Conservation (phyloP, 768 basidiomycete species). For the Suillus subaureus region DNA sequence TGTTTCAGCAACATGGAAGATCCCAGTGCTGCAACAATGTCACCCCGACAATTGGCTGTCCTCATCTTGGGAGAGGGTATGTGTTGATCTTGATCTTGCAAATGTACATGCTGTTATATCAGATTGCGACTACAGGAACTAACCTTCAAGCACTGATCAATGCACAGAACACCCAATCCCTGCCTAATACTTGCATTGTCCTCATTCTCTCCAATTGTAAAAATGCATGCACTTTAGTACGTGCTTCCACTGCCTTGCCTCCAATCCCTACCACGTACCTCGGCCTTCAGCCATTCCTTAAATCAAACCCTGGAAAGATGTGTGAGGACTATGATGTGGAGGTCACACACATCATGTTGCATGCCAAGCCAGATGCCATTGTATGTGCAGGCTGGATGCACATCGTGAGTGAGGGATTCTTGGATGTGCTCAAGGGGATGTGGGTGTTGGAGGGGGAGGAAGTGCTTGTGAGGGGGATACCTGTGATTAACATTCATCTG, state of each 20-base stretch:
- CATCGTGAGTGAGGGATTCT: constrained; percentile 80
- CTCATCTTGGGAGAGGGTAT: constrained; percentile 70
- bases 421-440: constrained; percentile 62
- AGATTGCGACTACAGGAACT: constrained; percentile 56
- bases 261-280: constrained; percentile 84
- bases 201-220: constrained; percentile 93
- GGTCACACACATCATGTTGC: constrained; percentile 67
- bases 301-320: constrained; percentile 68
- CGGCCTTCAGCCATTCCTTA: constrained; percentile 83
- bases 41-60: constrained; percentile 46
- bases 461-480: constrained; percentile 45
- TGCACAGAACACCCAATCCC: constrained; percentile 71
- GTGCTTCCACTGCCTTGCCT: constrained; percentile 69
- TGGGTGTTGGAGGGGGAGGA: constrained; percentile 37
- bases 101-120: constrained; percentile 7
- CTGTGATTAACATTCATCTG: constrained; percentile 96
- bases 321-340: constrained; percentile 85
- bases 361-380: constrained; percentile 75
- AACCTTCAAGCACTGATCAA: constrained; percentile 97
- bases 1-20: background rate
- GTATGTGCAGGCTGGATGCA: constrained; percentile 99
- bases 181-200: constrained; percentile 70
- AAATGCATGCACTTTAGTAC: constrained; percentile 82
- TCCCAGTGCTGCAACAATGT: background rate
- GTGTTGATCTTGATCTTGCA: background rate